These are phyloP conservation scores for Aspergillus taichungensis DNA, from an alignment of 495 filamentous ascomycete genomes.

Conservation along the genomic window DNA sequence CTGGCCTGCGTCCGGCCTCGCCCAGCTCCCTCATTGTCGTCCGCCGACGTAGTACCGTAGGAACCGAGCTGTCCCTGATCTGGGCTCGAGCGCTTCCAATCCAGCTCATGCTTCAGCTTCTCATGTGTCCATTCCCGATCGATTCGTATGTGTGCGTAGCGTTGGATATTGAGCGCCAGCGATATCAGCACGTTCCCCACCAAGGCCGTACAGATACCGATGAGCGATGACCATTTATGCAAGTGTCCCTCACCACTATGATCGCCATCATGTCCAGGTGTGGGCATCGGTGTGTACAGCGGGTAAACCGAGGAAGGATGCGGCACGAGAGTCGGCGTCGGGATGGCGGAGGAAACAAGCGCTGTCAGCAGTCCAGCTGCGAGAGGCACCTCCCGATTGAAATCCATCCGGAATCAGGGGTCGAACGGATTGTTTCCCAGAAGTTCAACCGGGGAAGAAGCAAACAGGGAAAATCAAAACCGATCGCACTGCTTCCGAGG, in stretches of 20 bases:
- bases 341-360: conserved; percentile 17
- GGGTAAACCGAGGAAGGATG: conserved; percentile 11
- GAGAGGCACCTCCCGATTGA: conserved; percentile 10
- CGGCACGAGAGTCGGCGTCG: conserved; percentile 14
- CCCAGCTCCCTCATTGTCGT: conserved; percentile 11
- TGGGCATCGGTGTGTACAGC: conserved; percentile 10
- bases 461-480: not conserved
- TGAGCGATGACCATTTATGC: conserved; percentile 80
- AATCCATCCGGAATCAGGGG: conserved; percentile 8
- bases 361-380: conserved; percentile 24
- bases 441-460: conserved; percentile 1
- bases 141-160: conserved; percentile 85
- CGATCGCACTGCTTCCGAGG: too few species aligned
- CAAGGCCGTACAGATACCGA: conserved; percentile 89
- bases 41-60: conserved; percentile 33
- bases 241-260: conserved; percentile 38
- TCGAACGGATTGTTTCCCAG: not conserved
- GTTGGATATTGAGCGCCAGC: conserved; percentile 90
- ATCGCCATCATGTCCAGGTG: conserved; percentile 15
- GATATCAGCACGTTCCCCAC: conserved; percentile 88
- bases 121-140: conserved; percentile 51
- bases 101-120: conserved; percentile 27
- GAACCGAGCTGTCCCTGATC: conserved; percentile 9
- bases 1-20: not conserved
- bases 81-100: conserved; percentile 18